A percentile compares a stretch with the other conserved stretches of the same genome.
These are phyloP conservation scores for Suhomyces bribrorum DNA, from an alignment of 1,139 yeast genomes.

Conservation along the genomic window DNA sequence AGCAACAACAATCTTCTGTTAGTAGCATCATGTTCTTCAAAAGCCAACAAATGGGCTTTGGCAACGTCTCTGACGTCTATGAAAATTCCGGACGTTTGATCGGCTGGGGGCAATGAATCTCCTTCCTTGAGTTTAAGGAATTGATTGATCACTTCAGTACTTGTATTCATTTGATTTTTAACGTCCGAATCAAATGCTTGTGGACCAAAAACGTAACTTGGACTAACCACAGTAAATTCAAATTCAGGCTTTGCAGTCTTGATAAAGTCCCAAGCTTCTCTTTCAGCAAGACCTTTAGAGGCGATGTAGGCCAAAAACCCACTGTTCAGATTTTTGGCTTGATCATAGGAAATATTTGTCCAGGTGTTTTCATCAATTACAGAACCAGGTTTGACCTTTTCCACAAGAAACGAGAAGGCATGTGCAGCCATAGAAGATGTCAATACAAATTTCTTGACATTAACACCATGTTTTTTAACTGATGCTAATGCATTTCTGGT, in stretches of 20 bases:
- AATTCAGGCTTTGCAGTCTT: conserved; percentile 20
- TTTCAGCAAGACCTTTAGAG: conserved; percentile 42
- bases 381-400: conserved; percentile 8
- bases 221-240: conserved; percentile 19
- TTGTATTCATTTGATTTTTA: conserved; percentile 19
- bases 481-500: conserved; percentile 28
- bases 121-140: conserved; percentile 24
- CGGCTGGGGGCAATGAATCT: conserved; percentile 20
- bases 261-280: conserved; percentile 47
- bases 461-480: conserved; percentile 24
- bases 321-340: conserved; percentile 20
- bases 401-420: neutral
- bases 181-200: conserved; percentile 25
- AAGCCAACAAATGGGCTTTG: conserved; percentile 34
- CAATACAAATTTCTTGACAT: conserved; percentile 27
- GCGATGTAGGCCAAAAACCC: conserved; percentile 32
- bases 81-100: conserved; percentile 1
- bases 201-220: conserved; percentile 30
- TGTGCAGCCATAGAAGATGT: conserved; percentile 31
- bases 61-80: conserved; percentile 22
- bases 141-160: conserved; percentile 21
- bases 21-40: conserved; percentile 1
- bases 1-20: conserved; percentile 4
- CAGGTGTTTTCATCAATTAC: conserved; percentile 34
- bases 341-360: conserved; percentile 40